Evolutionary conservation across 2,329 filamentous ascomycete species (phyloP), one percentile per base, ranked within the genome.

Genomic region (Hawksworthiomyces lignivorus): DNA sequence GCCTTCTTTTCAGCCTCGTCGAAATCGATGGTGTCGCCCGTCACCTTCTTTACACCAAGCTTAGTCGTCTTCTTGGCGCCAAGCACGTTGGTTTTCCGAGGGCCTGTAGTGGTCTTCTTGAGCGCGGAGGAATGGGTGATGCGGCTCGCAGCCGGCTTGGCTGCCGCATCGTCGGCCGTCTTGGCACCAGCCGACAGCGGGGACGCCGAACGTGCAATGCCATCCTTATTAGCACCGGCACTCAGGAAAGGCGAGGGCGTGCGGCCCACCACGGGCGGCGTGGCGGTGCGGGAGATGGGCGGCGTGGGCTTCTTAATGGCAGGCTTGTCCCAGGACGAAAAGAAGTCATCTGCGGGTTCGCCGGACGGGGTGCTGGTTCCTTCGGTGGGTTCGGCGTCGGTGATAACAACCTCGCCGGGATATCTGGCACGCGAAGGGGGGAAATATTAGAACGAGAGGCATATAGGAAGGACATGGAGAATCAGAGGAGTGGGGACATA

Each of bases 311-410:
- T 82, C 73, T 97, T 98, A 67, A 98, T 94, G 5, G 88, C 78
- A 18, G 92, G 92, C 69, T 97, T 96, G 59, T 97, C 92, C 92
- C 90, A 98, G 1, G 88, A 96, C 9, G 90, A 95, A 67, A 98
- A 98, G 72, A 98, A 98, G 61, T 97, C 92, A 57, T 96, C 89
- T 17, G 83, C 81, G 18, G 77, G 73, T 52, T 95, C 88, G 52
- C 80, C 84, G 34, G 84, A 76, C n/a, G 89, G 86, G 10, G 87
- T 94, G 51, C 74, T 78, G 28, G 78, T 71, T 51, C 77, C 81
- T 46, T 87, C 82, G 36, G 74, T 68, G 19, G 67, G 69, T 39
- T 80, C 75, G n/a, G 24, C 34, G 55, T 97, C 92, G 44, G 80
- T 84, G 51, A 96, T 81, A 19, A 90, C 76, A 22, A 97, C 89